phyloP scores from a whole-genome alignment of 305 asterid species.

The Solanum hybrid region DNA sequence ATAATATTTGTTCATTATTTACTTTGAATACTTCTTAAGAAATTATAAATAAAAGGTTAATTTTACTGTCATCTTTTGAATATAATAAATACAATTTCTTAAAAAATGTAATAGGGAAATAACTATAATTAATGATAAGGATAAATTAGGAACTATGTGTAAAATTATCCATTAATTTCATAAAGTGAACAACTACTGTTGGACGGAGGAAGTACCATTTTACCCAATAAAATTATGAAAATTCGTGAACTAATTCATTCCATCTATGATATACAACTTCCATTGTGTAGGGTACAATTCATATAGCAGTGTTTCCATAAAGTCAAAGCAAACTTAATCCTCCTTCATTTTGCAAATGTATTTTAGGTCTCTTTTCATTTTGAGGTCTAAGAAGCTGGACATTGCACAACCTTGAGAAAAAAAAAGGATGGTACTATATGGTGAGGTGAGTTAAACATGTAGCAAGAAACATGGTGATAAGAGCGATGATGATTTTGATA shows the following conservation, averaged over 20 bases:
- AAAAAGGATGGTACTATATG: slow-evolving; percentile 42
- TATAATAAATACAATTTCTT: no score
- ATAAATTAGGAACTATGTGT: not conserved
- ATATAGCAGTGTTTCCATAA: not conserved
- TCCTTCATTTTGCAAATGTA: not conserved
- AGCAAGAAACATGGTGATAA: slow-evolving; percentile 39
- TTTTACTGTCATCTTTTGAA: no score
- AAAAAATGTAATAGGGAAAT: not conserved
- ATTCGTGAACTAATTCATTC: not conserved
- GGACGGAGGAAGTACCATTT: not conserved
- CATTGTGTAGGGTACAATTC: not conserved
- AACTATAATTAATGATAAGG: no score
- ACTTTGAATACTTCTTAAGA: no score
- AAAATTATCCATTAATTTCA: no score
- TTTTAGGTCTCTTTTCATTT: slow-evolving; percentile 75
- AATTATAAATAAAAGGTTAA: no score
- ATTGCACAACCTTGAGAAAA: slow-evolving; percentile 27
- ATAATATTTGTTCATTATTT: not conserved
- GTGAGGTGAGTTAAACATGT: slow-evolving; percentile 34
- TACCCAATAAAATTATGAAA: not conserved
- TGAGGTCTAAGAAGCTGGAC: slow-evolving; percentile 64
- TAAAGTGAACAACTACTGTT: no score
- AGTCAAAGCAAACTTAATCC: not conserved
- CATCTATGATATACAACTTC: not conserved
- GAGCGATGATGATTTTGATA: slow-evolving; percentile 48